phyloP scores from a whole-genome alignment of 495 filamentous ascomycete genomes.

The Glarea lozoyensis region DNA sequence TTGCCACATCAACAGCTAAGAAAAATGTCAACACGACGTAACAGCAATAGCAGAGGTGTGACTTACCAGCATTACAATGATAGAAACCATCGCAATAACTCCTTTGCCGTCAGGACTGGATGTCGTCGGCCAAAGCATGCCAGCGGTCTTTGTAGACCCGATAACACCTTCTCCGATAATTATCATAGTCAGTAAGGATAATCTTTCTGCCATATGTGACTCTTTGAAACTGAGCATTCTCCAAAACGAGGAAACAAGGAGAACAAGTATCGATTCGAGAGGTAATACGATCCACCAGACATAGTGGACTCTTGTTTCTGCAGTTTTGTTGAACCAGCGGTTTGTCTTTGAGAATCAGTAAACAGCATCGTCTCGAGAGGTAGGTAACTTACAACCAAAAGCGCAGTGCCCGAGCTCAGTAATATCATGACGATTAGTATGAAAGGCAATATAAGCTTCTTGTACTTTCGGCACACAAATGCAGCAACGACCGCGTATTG shows the following conservation, averaged over 20 bases:
- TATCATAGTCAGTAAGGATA: slow-evolving; percentile 58
- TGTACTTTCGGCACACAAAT: slow-evolving; percentile 17
- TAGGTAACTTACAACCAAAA: neutral
- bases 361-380: neutral
- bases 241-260: slow-evolving; percentile 2
- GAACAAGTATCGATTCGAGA: neutral
- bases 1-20: slow-evolving; percentile 52
- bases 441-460: slow-evolving; percentile 24
- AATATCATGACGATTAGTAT: slow-evolving; percentile 36
- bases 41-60: neutral
- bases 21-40: neutral
- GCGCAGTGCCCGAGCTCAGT: slow-evolving; percentile 26
- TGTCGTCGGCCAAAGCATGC: slow-evolving; percentile 20
- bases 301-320: slow-evolving; percentile 1
- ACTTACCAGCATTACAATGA: slow-evolving; percentile 26
- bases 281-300: slow-evolving; percentile 4
- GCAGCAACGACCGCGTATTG: slow-evolving; percentile 2
- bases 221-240: slow-evolving; percentile 42
- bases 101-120: slow-evolving; percentile 10
- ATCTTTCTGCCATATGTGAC: slow-evolving; percentile 53
- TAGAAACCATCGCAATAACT: slow-evolving; percentile 19
- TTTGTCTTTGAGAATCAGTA: neutral
- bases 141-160: slow-evolving; percentile 30
- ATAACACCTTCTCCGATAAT: slow-evolving; percentile 34
- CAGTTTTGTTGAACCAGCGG: slow-evolving; percentile 21